Evolutionary conservation across 805 yeast species (phyloP).

Genomic region (Saccharomycopsis schoenii): DNA sequence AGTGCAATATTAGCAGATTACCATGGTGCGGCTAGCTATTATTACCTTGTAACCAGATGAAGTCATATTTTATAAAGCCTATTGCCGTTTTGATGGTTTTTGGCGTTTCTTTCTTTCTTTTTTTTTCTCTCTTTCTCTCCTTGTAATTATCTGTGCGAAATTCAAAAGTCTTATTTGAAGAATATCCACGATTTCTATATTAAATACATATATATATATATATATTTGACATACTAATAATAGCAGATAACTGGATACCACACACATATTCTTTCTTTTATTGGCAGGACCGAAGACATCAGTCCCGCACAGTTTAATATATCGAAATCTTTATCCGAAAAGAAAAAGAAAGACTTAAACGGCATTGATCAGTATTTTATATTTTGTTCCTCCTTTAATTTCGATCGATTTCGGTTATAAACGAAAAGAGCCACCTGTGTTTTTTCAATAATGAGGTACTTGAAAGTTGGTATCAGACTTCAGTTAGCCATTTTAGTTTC

Average conservation of each 20-base stretch:
- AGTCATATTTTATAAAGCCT: neutral
- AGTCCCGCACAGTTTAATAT: too few species aligned
- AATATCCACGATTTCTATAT: too few species aligned
- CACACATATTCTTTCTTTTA: neutral
- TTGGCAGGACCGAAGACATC: neutral
- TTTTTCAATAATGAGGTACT: neutral
- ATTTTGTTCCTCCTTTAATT: neutral
- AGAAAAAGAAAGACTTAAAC: neutral
- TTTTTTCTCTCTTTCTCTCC: neutral
- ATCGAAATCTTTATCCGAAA: neutral
- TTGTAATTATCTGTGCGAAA: too few species aligned
- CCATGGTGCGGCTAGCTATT: neutral
- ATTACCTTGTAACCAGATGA: neutral
- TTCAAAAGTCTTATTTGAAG: too few species aligned
- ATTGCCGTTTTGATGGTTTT: neutral
- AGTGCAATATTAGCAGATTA: neutral
- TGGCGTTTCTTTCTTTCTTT: neutral
- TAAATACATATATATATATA: too few species aligned
- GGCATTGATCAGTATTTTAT: neutral
- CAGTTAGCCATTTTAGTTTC: slow-evolving; percentile 67
- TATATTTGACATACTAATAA: too few species aligned
- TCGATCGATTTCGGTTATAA: neutral
- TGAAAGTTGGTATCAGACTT: slow-evolving; percentile 52
- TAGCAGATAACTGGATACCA: neutral
- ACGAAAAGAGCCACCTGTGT: neutral